Evolutionary conservation across 179 eudicot genomes (phyloP), one percentile per base, ranked within the genome.

Genomic region (Beta macrorhiza): DNA sequence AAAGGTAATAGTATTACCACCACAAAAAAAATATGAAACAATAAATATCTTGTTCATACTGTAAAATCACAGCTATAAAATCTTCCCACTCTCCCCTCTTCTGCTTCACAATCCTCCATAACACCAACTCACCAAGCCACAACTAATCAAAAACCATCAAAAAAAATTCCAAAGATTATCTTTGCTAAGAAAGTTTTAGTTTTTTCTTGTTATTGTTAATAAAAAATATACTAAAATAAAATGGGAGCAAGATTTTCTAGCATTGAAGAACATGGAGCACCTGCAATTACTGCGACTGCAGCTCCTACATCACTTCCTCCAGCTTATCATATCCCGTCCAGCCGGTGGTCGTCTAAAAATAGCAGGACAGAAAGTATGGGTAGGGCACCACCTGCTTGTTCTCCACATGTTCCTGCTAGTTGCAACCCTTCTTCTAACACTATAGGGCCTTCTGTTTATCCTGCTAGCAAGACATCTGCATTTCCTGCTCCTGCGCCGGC

Each of bases 221-320:
- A 5, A 22, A 25, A 22, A 22, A 2, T 37, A 29, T 29, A 37
- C 42, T 37, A 37, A 37, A 49, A 44, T 2, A 45, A 72, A 53
- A 74, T 74, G 77, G 77, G 77, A 55, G 77, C 32, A 55, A 74
- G 47, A 74, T 55, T 74, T 17, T 74, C 77, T 53, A 74, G 63
- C 15, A 74, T 74, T 8, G 64, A 45, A 74, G 77, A 74, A 13
- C 55, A 74, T 15, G 55, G 77, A 55, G 20, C 22, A 32, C 47
- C 45, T 25, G 0, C 55, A 4, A 22, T 29, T 29, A 74, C 19
- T 42, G 49, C 72, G 0, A 68, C 52, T 4, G 20, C 20, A 42
- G 12, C 7, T 15, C 72, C 72, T 11, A 37, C 49, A 6, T 16
- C 72, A 14, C 37, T 10, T 37, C 72, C 72, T 5, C 49, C 63